phyloP scores from a whole-genome alignment of 495 filamentous ascomycete species.

The Peziza echinospora region DNA sequence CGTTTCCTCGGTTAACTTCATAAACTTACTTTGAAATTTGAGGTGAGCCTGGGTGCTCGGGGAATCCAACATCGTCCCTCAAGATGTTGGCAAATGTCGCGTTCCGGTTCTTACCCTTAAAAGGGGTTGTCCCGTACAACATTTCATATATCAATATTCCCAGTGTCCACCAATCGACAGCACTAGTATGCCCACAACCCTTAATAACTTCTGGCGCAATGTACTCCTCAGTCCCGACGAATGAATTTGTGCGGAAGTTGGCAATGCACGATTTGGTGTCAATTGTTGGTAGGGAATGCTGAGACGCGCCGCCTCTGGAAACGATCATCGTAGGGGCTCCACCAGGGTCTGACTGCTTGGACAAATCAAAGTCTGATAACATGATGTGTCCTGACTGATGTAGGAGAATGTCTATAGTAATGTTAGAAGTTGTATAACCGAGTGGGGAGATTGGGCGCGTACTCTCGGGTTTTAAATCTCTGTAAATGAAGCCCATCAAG shows the following conservation, averaged over 20 bases:
- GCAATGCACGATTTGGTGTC: conserved; percentile 97
- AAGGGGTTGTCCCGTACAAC: conserved; percentile 95
- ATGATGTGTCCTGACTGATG: conserved; percentile 98
- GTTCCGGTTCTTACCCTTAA: conserved; percentile 98
- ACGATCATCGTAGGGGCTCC: conserved; percentile 96
- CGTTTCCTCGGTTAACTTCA: background rate
- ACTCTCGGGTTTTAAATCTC: conserved; percentile 97
- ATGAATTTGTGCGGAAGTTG: conserved; percentile 95
- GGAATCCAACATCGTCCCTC: conserved; percentile 82
- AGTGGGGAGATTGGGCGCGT: conserved; percentile 26
- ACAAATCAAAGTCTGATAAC: conserved; percentile 96
- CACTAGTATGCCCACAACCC: conserved; percentile 91
- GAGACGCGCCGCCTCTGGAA: conserved; percentile 58
- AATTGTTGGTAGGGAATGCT: conserved; percentile 70
- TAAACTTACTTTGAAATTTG: conserved; percentile 68
- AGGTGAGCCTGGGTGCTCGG: conserved; percentile 63
- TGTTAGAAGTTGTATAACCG: conserved; percentile 8
- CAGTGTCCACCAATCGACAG: conserved; percentile 97
- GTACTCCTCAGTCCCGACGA: conserved; percentile 96
- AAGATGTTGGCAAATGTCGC: conserved; percentile 96
- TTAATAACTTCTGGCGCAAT: conserved; percentile 98
- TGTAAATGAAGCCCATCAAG: conserved; percentile 98
- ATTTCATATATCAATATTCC: conserved; percentile 96
- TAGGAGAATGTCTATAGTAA: conserved; percentile 68
- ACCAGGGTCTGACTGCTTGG: conserved; percentile 90